Evolutionary conservation across 2,329 filamentous ascomycete genomes (phyloP).

Genomic region (Aspergillus flavus): DNA sequence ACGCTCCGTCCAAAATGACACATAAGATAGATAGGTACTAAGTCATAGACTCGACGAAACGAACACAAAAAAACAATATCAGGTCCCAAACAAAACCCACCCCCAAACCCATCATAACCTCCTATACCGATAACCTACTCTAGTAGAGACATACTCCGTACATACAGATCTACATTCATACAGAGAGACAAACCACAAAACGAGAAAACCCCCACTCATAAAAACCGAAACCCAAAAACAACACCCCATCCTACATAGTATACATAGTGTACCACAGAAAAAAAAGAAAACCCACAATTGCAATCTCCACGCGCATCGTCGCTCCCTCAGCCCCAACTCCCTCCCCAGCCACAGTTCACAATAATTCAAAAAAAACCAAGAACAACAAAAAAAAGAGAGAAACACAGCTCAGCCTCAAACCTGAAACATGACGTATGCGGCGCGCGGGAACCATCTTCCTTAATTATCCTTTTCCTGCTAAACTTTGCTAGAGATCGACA

Average conservation of each 20-base stretch:
- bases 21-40: neutral
- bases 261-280: too few relatives aligned
- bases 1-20: neutral
- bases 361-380: too few relatives aligned
- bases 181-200: neutral
- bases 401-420: neutral
- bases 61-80: neutral
- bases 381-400: too few relatives aligned
- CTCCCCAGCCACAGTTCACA: neutral
- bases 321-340: neutral
- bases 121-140: neutral
- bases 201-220: neutral
- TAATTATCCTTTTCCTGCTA: neutral
- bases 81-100: neutral
- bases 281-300: too few relatives aligned
- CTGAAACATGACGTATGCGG: constrained; percentile 26
- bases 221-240: neutral
- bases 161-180: neutral
- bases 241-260: too few relatives aligned
- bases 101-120: neutral
- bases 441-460: constrained; percentile 8
- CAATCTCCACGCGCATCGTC: too few relatives aligned
- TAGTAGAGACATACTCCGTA: too few relatives aligned
- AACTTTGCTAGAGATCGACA: neutral
- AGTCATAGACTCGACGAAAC: neutral